Base-by-base conservation (phyloP, 2,329 filamentous ascomycete species). In the Paecilomyces sp. region DNA sequence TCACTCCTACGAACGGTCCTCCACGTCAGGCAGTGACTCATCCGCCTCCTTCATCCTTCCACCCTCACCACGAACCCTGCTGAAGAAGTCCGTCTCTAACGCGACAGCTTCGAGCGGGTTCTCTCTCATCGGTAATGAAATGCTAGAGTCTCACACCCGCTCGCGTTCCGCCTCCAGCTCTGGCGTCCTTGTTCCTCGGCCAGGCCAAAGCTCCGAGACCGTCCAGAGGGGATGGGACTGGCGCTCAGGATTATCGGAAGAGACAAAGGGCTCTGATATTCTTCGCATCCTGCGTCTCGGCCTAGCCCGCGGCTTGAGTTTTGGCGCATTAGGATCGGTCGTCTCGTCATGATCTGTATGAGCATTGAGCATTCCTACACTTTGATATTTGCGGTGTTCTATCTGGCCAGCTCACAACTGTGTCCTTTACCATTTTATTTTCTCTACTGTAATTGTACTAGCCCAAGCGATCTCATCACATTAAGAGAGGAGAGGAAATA, bases 101-200 rank as follows among this genome's bases (percentile, higher is more conserved):
- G 74, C 77, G 4, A 85, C 83, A 1, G 84, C 82, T 13, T 76
- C 79, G 1, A 83, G 83, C 60, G 82, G 85, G 65, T 89, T 89
- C 75, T 83, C 88, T 57, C 80, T 95, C 68, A 86, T 90, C 12
- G 89, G 89, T 15, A 92, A 85, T 68, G 87, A 87, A 33, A 85
- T 92, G 78, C 77, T 92, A 36, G 84, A 83, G 65, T 72, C 69
- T 56, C 71, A 67, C 68, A 73, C 30, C 54, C 72, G 59, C 65
- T 70, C 72, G 1, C 73, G 66, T 15, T 79, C 67, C 61, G 65
- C 67, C 18, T 69, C 70, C 1, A 72, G 67, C 25, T 84, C 83
- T 6, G 81, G 79, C 0, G 77, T 85, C 5, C 68, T 83, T 18
- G 71, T 79, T 1, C 72, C 73, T 22, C 65, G 68, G 31, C 64